phyloP scores from a whole-genome alignment of 1,284 basidiomycete species.

The Rhodotorula mucilaginosa region DNA sequence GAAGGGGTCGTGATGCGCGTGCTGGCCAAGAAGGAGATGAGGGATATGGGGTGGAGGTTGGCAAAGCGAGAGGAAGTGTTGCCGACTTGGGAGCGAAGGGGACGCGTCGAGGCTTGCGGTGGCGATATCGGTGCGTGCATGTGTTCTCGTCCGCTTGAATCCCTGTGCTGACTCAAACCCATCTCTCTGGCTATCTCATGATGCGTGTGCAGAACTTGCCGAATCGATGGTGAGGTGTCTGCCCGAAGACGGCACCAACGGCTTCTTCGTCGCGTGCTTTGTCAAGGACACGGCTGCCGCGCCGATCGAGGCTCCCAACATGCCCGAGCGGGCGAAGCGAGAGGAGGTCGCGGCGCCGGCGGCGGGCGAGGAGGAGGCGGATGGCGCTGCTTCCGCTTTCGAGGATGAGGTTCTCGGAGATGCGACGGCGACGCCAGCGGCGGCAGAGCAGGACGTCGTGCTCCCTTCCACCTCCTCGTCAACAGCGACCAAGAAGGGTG shows the following conservation, averaged over 20 bases:
- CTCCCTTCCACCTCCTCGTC: neutral
- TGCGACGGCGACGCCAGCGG: neutral
- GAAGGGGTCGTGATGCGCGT: slow-evolving; percentile 70
- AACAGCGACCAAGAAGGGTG: slow-evolving; percentile 13
- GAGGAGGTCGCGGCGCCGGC: neutral
- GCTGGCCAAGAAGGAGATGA: slow-evolving; percentile 67
- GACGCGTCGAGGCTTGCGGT: slow-evolving; percentile 59
- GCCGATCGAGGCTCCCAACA: slow-evolving; percentile 9
- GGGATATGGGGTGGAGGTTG: slow-evolving; percentile 61
- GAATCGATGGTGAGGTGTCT: slow-evolving; percentile 74
- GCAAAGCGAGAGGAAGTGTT: slow-evolving; percentile 66
- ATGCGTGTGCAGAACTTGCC: slow-evolving; percentile 56
- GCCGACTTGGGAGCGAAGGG: slow-evolving; percentile 74
- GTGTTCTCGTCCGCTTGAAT: neutral
- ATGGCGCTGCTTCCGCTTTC: neutral
- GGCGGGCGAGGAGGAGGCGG: neutral
- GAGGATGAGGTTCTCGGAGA: neutral
- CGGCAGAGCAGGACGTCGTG: neutral
- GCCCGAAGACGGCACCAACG: slow-evolving; percentile 83
- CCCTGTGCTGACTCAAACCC: neutral
- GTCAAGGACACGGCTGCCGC: slow-evolving; percentile 50
- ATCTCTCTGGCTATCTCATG: neutral
- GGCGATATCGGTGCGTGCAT: slow-evolving; percentile 41
- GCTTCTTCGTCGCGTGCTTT: slow-evolving; percentile 91
- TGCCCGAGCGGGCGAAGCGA: neutral